Conservation (phyloP, 192 early-diverging fungal species). For the Podila clonocystis region DNA sequence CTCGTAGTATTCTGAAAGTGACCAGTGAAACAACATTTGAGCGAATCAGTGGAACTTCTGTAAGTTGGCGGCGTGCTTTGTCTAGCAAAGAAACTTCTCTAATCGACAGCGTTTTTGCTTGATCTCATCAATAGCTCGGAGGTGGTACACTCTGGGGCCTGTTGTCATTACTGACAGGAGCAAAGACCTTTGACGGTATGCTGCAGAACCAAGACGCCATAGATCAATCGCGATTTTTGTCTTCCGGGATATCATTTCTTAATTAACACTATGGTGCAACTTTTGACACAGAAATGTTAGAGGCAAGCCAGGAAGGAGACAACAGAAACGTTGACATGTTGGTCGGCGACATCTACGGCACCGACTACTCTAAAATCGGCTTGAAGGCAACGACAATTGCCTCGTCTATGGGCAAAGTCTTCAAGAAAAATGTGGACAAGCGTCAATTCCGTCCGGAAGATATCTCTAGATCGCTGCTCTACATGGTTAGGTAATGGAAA, state of each 20-base stretch:
- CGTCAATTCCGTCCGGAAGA: conserved; percentile 80
- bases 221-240: too few species aligned
- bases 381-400: conserved; percentile 95
- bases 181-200: conserved; percentile 86
- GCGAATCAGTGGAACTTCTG: conserved; percentile 88
- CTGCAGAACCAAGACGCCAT: too few species aligned
- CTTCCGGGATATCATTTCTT: too few species aligned
- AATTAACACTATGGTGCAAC: too few species aligned
- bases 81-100: background rate
- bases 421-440: conserved; percentile 77
- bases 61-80: conserved; percentile 21
- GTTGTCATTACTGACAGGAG: conserved; percentile 86
- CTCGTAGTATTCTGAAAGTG: conserved; percentile 87
- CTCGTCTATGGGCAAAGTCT: conserved; percentile 96
- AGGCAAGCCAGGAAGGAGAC: conserved; percentile 89
- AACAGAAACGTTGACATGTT: conserved; percentile 90
- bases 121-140: conserved; percentile 66
- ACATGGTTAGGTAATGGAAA: conserved; percentile 83
- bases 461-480: conserved; percentile 89
- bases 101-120: background rate
- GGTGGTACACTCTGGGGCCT: conserved; percentile 98
- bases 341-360: conserved; percentile 96
- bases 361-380: conserved; percentile 91
- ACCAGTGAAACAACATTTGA: conserved; percentile 86
- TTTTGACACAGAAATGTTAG: conserved; percentile 71